phyloP scores from a whole-genome alignment of 139 green algal species.

The Parachlorella kessleri region DNA sequence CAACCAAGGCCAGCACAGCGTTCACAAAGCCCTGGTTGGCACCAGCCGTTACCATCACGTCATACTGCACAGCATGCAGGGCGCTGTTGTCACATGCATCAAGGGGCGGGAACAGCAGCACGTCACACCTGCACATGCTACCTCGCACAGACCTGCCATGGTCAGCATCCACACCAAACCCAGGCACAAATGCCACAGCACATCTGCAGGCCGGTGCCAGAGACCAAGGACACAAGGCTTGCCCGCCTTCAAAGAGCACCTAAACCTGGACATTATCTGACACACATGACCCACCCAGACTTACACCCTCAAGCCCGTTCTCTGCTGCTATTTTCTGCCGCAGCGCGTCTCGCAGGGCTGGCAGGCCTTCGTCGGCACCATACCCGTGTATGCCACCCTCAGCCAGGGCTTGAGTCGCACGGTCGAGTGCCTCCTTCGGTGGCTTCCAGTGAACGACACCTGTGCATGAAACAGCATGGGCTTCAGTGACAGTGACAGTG shows the following conservation, averaged over 20 bases:
- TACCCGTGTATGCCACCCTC: constrained; percentile 52
- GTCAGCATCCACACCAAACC: too few relatives aligned
- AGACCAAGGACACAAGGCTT: too few relatives aligned
- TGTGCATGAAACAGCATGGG: constrained; percentile 3
- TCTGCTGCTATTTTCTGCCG: constrained; percentile 69
- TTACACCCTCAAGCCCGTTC: constrained; percentile 71
- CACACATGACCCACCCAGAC: not conserved
- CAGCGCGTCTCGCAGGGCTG: constrained; percentile 74
- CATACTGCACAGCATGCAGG: constrained; percentile 49
- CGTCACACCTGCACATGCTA: not conserved
- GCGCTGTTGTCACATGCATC: constrained; percentile 6
- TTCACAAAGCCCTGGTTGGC: constrained; percentile 94
- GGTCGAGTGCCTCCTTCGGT: constrained; percentile 60
- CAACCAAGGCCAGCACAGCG: constrained; percentile 78
- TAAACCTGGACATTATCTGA: too few relatives aligned
- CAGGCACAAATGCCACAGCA: too few relatives aligned
- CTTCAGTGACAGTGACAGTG: too few relatives aligned
- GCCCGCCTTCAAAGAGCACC: too few relatives aligned
- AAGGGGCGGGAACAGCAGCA: not conserved
- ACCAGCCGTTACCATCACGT: constrained; percentile 91
- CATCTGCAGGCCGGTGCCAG: too few relatives aligned
- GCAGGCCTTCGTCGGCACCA: constrained; percentile 76
- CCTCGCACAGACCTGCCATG: too few relatives aligned
- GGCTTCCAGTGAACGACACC: constrained; percentile 86
- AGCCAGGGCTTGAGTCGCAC: constrained; percentile 16